Percentiles rank a stretch among this genome's conserved stretches.
Evolutionary conservation across 2,329 filamentous ascomycete species (phyloP).

Genomic region (Fusarium piperis): DNA sequence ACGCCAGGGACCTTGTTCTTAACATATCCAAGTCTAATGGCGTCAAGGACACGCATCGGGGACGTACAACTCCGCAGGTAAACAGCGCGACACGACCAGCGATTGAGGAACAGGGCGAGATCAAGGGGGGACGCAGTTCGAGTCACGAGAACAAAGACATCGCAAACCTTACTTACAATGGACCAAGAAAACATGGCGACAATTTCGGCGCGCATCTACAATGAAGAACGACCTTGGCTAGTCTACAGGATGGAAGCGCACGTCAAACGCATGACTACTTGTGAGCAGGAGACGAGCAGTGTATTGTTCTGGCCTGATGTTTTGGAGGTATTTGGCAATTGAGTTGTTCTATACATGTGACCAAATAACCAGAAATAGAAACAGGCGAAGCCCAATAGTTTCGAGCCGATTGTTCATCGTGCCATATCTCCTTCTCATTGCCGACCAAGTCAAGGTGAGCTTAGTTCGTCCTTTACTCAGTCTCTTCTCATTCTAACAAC

Average conservation of each 20-base stretch:
- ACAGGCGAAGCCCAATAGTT: background rate
- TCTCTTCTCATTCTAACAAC: background rate
- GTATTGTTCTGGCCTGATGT: background rate
- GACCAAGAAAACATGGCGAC: background rate
- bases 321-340: background rate
- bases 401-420: background rate
- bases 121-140: background rate
- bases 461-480: background rate
- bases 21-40: background rate
- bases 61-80: background rate
- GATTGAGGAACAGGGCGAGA: background rate
- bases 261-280: background rate
- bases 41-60: background rate
- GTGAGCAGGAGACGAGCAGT: background rate
- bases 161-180: too few species aligned
- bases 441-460: background rate
- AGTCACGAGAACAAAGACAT: background rate
- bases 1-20: background rate
- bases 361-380: background rate
- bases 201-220: background rate
- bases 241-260: too few species aligned
- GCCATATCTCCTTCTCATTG: background rate
- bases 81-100: background rate
- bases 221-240: background rate
- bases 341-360: background rate